These are phyloP conservation scores for Thymus quinquecostatus DNA, from an alignment of 257 asterid species.

Conservation along the genomic window DNA sequence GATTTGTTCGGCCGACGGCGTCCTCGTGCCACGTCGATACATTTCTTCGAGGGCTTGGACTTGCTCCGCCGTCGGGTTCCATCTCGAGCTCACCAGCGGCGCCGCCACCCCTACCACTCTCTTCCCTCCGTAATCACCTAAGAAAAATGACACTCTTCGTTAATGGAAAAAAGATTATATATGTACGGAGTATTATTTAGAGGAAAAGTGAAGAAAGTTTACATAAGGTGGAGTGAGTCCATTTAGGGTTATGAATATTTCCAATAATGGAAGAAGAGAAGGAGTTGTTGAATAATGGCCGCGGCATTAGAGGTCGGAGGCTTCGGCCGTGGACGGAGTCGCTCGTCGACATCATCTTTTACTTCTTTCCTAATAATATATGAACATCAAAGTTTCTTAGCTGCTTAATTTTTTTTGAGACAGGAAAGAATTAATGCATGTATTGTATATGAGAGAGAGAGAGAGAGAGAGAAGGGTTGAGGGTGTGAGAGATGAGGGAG, in stretches of 20 bases:
- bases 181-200: too few relatives aligned
- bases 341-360: background rate
- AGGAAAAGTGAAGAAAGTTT: background rate
- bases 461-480: background rate
- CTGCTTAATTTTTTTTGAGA: too few relatives aligned
- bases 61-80: constrained; percentile 85
- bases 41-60: constrained; percentile 66
- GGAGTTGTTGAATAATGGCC: constrained; percentile 24
- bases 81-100: constrained; percentile 49
- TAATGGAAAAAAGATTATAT: background rate
- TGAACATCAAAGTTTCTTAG: too few relatives aligned
- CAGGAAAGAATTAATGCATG: too few relatives aligned
- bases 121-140: constrained; percentile 35
- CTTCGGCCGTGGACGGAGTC: constrained; percentile 6
- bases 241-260: constrained; percentile 36
- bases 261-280: background rate
- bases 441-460: too few relatives aligned
- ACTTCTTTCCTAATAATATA: background rate
- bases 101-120: constrained; percentile 6
- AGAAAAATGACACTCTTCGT: too few relatives aligned
- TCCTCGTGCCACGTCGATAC: constrained; percentile 59
- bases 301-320: constrained; percentile 40
- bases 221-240: constrained; percentile 7
- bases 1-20: constrained; percentile 72
- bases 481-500: background rate